Evolutionary conservation across 768 basidiomycete genomes (phyloP).

Genomic region (Leucosporidium scottii): DNA sequence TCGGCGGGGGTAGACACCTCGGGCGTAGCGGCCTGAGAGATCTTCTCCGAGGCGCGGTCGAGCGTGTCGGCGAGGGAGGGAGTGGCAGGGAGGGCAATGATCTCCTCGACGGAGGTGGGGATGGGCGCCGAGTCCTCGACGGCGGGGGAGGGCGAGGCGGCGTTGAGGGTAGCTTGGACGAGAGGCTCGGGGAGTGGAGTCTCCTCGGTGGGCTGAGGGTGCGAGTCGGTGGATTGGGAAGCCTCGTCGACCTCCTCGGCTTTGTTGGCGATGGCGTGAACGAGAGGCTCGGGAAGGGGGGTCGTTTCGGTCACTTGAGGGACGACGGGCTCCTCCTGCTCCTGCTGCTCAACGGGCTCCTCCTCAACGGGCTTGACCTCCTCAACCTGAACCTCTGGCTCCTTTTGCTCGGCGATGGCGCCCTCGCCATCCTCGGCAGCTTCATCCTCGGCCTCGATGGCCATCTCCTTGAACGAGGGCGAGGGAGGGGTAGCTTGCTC

Average conservation of each 20-base stretch:
- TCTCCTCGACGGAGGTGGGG: background rate
- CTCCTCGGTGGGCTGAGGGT: too few relatives aligned
- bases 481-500: background rate
- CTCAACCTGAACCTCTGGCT: background rate
- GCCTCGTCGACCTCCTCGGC: too few relatives aligned
- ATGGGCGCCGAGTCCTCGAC: background rate
- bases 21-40: background rate
- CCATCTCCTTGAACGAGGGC: conserved; percentile 3
- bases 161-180: too few relatives aligned
- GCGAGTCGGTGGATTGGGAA: too few relatives aligned
- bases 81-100: background rate
- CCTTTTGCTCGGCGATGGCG: conserved; percentile 6
- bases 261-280: too few relatives aligned
- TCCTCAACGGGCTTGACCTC: background rate
- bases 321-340: background rate
- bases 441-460: conserved; percentile 6
- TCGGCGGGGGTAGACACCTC: background rate
- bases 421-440: background rate
- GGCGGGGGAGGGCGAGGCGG: background rate
- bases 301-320: too few relatives aligned
- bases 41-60: background rate
- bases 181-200: too few relatives aligned
- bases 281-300: too few relatives aligned
- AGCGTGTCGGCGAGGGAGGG: background rate
- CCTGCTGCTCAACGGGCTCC: background rate